A percentile compares a stretch with the other conserved stretches of the same genome.
Conservation (phyloP, 257 asterid species). For the Przewalskia tangutica region DNA sequence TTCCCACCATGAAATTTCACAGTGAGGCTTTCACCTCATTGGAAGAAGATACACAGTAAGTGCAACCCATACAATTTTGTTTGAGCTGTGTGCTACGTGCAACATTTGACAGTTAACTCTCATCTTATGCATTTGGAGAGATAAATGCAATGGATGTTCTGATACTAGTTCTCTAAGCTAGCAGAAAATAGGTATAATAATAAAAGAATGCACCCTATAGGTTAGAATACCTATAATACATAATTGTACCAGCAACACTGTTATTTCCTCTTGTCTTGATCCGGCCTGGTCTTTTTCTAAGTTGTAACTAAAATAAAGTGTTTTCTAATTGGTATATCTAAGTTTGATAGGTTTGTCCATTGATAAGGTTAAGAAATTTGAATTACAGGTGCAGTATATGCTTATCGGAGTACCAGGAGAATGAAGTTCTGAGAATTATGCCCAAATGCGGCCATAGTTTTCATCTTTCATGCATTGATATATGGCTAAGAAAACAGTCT, state of each 20-base stretch:
- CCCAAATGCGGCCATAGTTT: conserved; percentile 83
- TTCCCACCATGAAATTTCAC: conserved; percentile 71
- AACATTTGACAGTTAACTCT: background rate
- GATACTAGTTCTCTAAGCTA: background rate
- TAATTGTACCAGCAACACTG: background rate
- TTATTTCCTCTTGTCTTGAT: background rate
- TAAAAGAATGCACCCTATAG: background rate
- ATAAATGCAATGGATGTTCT: background rate
- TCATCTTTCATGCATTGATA: conserved; percentile 73
- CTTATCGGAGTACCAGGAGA: conserved; percentile 70
- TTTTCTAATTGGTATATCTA: background rate
- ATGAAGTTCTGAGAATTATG: conserved; percentile 69
- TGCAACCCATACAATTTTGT: conserved; percentile 2
- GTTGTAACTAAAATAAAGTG: background rate
- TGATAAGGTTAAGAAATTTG: conserved; percentile 4
- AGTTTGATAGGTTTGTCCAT: background rate
- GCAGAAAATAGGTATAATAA: background rate
- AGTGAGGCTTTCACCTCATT: conserved; percentile 59
- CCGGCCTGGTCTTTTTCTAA: background rate
- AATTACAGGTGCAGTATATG: conserved; percentile 61
- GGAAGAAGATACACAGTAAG: conserved; percentile 84
- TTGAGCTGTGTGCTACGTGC: background rate
- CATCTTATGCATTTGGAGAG: background rate
- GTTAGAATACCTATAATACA: background rate
- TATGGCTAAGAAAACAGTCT: conserved; percentile 75